Evolutionary conservation across 2,329 filamentous ascomycete species (phyloP).

Genomic region (Neonectria ditissima): DNA sequence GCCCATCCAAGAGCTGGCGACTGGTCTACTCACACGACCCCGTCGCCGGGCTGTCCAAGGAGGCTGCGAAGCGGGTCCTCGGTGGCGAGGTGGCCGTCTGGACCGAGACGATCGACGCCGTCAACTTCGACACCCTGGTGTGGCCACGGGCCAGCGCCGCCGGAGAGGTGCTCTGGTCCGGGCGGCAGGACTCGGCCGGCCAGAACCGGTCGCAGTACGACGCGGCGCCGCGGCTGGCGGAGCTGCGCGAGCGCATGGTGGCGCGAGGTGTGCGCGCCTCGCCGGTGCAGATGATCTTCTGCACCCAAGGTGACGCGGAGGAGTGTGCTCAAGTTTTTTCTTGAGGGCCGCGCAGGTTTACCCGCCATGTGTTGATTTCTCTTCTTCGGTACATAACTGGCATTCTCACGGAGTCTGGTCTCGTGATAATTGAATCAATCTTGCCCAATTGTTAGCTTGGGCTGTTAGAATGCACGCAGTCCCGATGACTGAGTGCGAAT

Average conservation of each 20-base stretch:
- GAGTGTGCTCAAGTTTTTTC: conserved; percentile 41
- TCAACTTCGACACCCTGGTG: conserved; percentile 79
- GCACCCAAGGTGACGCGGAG: conserved; percentile 45
- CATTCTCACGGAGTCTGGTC: background rate
- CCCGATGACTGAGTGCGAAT: background rate
- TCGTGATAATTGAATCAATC: background rate
- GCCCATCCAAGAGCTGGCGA: conserved; percentile 83
- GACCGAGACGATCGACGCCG: conserved; percentile 81
- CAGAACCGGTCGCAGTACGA: conserved; percentile 78
- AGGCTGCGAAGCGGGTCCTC: conserved; percentile 75
- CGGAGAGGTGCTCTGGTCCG: conserved; percentile 85
- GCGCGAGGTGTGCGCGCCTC: conserved; percentile 72
- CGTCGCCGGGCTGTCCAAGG: conserved; percentile 68
- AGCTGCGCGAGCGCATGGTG: conserved; percentile 82
- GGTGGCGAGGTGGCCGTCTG: conserved; percentile 87
- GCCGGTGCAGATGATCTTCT: conserved; percentile 74
- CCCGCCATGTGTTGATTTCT: conserved; percentile 22
- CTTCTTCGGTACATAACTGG: conserved; percentile 18
- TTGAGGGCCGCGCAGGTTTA: conserved; percentile 8
- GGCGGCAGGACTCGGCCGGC: conserved; percentile 72
- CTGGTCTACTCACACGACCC: conserved; percentile 86
- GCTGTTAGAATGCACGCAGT: background rate
- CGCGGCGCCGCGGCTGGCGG: conserved; percentile 75
- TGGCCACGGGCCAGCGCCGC: conserved; percentile 83
- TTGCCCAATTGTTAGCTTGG: background rate